Evolutionary conservation across 1,284 basidiomycete genomes (phyloP), one percentile per base, ranked within the genome.

Genomic region (Ganoderma sinense): DNA sequence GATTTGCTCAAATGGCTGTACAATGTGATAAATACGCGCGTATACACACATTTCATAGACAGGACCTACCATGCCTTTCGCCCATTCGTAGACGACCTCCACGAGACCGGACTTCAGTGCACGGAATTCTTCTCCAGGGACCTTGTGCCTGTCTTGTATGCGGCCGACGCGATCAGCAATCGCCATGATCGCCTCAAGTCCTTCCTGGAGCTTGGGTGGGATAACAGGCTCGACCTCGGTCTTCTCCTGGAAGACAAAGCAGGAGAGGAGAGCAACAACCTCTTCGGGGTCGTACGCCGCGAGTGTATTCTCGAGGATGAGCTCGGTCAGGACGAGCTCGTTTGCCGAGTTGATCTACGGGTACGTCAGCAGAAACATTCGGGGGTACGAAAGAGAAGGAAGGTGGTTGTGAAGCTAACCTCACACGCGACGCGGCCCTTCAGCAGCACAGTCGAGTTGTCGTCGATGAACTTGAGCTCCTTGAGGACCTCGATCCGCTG

Each of bases 371-470:
- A 13, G 13, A 45, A 61, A 20, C 26, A 20, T 7, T 7, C 29
- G 5, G 16, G 16, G 16, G 5, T 14, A 20, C 14, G 39, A 39
- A 23, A 23, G 2, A 1, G 4, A 31, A 40, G 51, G 23, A 39
- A 26, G 60, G 65, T 10, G 8, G 13, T 20, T 76, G 78, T 64
- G 69, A 33, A 20, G 29, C 68, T 16, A 20, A 95, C 96, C 85
- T 99, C 98, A 84, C 98, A 99, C 26, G 98, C 98, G 13, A 99
- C 98, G 60, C 98, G 90, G 14, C 98, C 98, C 80, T 99, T 99
- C 70, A 99, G 87, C 31, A 97, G 87, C 1, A 99, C 97, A 0
- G 97, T 99, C 40, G 94, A 93, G 75, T 97, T 95, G 61, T 96
- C 94, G 79, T 98, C 94, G 75, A 98, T 95, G 80, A 98, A 97